Evolutionary conservation across 2,329 filamentous ascomycete species (phyloP).

Genomic region (Neofusicoccum cordaticola): DNA sequence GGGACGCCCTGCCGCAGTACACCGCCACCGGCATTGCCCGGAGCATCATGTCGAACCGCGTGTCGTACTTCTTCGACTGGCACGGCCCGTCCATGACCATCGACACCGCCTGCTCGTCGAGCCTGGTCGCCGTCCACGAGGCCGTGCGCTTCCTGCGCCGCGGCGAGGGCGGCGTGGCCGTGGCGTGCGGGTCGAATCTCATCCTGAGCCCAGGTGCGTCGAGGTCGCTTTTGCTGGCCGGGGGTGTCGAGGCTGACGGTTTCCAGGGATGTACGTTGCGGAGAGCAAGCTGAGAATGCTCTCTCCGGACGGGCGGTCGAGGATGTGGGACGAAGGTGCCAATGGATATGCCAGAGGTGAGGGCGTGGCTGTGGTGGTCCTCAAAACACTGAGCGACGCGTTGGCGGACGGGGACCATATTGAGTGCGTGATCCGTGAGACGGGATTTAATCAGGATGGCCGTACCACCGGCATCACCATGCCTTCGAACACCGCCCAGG

Average conservation of each 20-base stretch:
- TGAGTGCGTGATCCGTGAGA: conserved; percentile 38
- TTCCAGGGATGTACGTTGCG: conserved; percentile 21
- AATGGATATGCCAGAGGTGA: conserved; percentile 55
- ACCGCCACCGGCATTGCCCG: too few relatives aligned
- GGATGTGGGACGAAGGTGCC: conserved; percentile 39
- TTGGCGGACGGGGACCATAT: conserved; percentile 47
- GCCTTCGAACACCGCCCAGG: conserved; percentile 37
- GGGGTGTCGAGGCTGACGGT: conserved; percentile 28
- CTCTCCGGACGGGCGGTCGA: conserved; percentile 19
- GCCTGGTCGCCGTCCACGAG: conserved; percentile 28
- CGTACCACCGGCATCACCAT: conserved; percentile 39
- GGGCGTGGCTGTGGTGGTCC: conserved; percentile 48
- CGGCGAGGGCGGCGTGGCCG: conserved; percentile 18
- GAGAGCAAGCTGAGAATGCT: too few relatives aligned
- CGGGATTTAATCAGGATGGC: conserved; percentile 39
- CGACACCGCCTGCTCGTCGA: conserved; percentile 40
- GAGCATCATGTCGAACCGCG: conserved; percentile 34
- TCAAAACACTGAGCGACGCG: conserved; percentile 52
- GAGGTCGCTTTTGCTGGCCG: too few relatives aligned
- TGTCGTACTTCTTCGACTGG: conserved; percentile 38
- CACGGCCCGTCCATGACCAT: conserved; percentile 36
- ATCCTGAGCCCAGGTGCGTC: conserved; percentile 24
- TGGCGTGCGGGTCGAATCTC: conserved; percentile 24
- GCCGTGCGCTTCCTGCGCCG: conserved; percentile 19
- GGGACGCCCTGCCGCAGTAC: too few relatives aligned